Percentiles rank a stretch among this genome's conserved stretches.
These are phyloP conservation scores for Comarum palustre DNA, from an alignment of 306 rosid species.

Conservation along the genomic window DNA sequence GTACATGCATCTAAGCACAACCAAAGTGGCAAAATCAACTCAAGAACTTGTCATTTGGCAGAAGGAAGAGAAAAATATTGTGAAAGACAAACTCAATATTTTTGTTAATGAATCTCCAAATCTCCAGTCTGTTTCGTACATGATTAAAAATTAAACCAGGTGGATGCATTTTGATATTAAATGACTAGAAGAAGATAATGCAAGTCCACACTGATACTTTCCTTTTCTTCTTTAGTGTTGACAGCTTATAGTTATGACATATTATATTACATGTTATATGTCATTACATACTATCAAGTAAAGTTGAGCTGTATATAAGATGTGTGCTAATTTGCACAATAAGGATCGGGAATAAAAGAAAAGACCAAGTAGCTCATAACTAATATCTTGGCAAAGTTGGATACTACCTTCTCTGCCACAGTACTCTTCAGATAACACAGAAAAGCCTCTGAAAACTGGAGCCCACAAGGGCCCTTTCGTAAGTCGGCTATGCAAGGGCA, in stretches of 20 bases:
- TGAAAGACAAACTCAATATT: neutral
- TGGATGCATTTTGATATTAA: neutral
- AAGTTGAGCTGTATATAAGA: neutral
- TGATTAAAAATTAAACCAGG: neutral
- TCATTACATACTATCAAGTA: neutral
- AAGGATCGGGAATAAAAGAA: too few relatives aligned
- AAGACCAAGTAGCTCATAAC: neutral
- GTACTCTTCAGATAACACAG: slow-evolving; percentile 84
- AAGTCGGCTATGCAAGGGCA: slow-evolving; percentile 94
- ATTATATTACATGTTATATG: neutral
- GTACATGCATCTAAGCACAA: neutral
- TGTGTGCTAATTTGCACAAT: neutral
- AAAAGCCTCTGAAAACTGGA: slow-evolving; percentile 79
- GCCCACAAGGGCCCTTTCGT: slow-evolving; percentile 74
- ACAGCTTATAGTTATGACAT: neutral
- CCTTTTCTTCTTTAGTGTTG: neutral
- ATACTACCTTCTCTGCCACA: slow-evolving; percentile 73
- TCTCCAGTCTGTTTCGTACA: neutral
- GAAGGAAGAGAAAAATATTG: neutral
- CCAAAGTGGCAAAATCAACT: neutral
- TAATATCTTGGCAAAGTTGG: neutral
- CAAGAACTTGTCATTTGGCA: neutral
- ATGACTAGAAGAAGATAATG: neutral
- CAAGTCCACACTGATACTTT: neutral
- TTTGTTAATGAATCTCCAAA: neutral